phyloP scores from a whole-genome alignment of 805 yeast genomes.

The Candida sanyiensis region DNA sequence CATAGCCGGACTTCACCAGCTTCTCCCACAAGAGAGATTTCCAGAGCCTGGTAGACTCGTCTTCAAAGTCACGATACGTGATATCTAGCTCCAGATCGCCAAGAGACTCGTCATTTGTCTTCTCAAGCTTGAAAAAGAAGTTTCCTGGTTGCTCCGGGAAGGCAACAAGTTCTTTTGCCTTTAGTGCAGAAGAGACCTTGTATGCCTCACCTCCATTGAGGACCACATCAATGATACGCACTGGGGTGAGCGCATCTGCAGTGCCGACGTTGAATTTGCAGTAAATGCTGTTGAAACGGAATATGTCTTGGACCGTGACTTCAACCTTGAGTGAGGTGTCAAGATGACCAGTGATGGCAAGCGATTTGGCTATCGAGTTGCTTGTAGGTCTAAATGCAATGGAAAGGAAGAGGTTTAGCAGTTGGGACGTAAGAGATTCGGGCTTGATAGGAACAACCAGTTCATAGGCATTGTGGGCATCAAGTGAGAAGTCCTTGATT shows the following conservation, averaged over 20 bases:
- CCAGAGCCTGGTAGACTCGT: conserved; percentile 37
- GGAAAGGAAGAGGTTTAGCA: conserved; percentile 12
- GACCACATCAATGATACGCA: conserved; percentile 42
- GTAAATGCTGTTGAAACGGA: conserved; percentile 48
- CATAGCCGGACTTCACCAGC: conserved; percentile 3
- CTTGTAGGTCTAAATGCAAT: no score
- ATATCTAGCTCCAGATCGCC: conserved; percentile 40
- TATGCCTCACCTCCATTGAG: conserved; percentile 32
- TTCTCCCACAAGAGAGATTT: conserved; percentile 14
- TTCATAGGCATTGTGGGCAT: conserved; percentile 16
- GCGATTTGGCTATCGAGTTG: conserved; percentile 11
- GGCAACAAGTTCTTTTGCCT: conserved; percentile 38
- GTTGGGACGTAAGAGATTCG: conserved; percentile 11
- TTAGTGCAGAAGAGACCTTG: conserved; percentile 28
- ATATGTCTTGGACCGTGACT: conserved; percentile 77
- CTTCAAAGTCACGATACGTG: conserved; percentile 39
- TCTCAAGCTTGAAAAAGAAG: conserved; percentile 49
- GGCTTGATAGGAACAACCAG: conserved; percentile 31
- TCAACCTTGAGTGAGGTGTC: conserved; percentile 57
- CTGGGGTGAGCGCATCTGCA: conserved; percentile 44
- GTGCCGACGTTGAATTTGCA: conserved; percentile 69
- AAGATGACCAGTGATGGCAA: conserved; percentile 26
- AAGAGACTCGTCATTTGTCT: conserved; percentile 19
- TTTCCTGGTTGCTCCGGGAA: conserved; percentile 68
- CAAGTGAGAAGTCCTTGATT: conserved; percentile 6